Base-by-base conservation (phyloP, 805 yeast species). In the Wickerhamomyces hampshirensis region DNA sequence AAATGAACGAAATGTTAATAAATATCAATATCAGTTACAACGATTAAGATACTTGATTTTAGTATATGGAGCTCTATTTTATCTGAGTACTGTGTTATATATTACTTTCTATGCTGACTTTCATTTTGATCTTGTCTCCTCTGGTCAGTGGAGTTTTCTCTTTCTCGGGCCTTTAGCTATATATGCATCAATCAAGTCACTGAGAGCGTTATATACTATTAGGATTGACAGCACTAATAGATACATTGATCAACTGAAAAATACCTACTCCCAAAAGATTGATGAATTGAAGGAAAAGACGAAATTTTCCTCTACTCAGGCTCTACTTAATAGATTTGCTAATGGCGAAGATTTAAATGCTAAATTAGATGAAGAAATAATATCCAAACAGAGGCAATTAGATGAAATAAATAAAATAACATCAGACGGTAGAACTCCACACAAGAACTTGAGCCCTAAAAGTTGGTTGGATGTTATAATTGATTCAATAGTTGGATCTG, bases 231-330 rank as follows among this genome's bases (percentile, higher is more conserved):
- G 46, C 4, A 23, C 46, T 5, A 30, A 38, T 16, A n/a, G 16
- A 3, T 13, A 35, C 2, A 23, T 71, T 31, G 57, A 59, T 37
- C 37, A 42, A 10, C 56, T 78, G 35, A 59, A 62, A 38, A 64
- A 63, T 17, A 56, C 65, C 31, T 86, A 80, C 41, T 62, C 64
- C 37, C 58, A 59, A 18, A 77, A 78, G 53, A 68, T 84, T 33
- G 83, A 80, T 16, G 84, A 78, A 42, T 64, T 84, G 58, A 84
- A 84, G 58, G 66, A 71, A 38, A 69, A 75, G 51, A 84, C 95
- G 12, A 82, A 84, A 46, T 91, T 77, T 57, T 73, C 82, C 49
- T 70, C 80, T 11, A 84, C 96, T 1, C 79, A 77, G 57, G 77
- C 82, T n/a, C 66, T 89, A 31, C 62, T 89, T 30, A 73, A 71